Percentiles rank a stretch among this genome's conserved stretches.
Evolutionary conservation across 148 eudicot species (phyloP).

Genomic region (Cornus florida): DNA sequence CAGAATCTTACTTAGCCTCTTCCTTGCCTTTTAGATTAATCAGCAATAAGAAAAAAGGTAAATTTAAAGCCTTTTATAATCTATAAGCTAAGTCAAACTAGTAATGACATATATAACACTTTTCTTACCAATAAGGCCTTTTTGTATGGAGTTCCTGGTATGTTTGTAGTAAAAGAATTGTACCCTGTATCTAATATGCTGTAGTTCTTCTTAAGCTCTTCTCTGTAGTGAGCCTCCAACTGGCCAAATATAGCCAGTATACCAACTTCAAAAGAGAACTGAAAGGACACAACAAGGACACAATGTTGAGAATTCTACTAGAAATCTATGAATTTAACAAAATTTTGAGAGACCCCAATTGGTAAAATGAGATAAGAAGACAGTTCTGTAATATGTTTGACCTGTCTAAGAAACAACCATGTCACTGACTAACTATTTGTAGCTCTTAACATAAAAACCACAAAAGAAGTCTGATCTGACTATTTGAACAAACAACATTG

Average conservation of each 20-base stretch:
- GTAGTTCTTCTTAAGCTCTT: conserved; percentile 49
- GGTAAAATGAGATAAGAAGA: background rate
- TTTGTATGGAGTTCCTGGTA: conserved; percentile 48
- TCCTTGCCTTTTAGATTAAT: conserved; percentile 32
- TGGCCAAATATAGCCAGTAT: conserved; percentile 50
- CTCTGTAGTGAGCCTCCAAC: conserved; percentile 39
- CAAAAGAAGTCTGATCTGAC: too few species aligned
- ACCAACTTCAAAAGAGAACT: conserved; percentile 56
- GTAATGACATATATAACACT: background rate
- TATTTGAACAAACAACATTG: background rate
- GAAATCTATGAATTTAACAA: background rate
- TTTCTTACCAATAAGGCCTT: conserved; percentile 46
- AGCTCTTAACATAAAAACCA: too few species aligned
- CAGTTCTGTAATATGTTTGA: background rate
- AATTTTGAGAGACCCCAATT: background rate
- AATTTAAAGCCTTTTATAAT: background rate
- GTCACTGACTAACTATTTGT: too few species aligned
- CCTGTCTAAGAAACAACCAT: background rate
- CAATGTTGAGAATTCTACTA: conserved; percentile 1
- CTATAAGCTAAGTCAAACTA: background rate
- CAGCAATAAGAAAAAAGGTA: background rate
- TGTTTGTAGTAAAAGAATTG: conserved; percentile 44
- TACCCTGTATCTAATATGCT: conserved; percentile 43
- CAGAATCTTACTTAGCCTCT: conserved; percentile 28
- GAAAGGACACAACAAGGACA: conserved; percentile 13